These are phyloP conservation scores for Trypanosoma theileri DNA, from an alignment of 208 protist species.

Conservation along the genomic window DNA sequence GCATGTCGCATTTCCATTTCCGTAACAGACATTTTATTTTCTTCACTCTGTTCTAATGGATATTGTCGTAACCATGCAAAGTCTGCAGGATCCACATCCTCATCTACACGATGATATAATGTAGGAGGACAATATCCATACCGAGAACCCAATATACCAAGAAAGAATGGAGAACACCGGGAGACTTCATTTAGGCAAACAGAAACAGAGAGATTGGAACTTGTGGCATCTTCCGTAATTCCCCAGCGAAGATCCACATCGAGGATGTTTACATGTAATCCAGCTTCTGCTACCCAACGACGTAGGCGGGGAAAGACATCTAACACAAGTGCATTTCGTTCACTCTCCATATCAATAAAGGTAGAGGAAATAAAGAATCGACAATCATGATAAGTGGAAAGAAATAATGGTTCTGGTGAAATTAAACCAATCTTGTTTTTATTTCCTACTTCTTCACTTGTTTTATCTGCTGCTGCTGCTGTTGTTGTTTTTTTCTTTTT, in stretches of 20 bases:
- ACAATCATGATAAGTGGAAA: constrained; percentile 45
- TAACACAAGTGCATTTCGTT: constrained; percentile 91
- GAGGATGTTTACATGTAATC: constrained; percentile 71
- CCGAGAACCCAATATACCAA: constrained; percentile 90
- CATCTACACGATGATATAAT: constrained; percentile 69
- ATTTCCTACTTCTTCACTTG: not conserved
- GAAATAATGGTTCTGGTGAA: not conserved
- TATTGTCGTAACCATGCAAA: constrained; percentile 65
- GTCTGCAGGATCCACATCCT: constrained; percentile 65
- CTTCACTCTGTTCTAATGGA: constrained; percentile 16
- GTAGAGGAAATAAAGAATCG: constrained; percentile 96
- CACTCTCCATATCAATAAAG: constrained; percentile 96
- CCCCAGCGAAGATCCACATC: constrained; percentile 97
- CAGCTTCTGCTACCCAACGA: constrained; percentile 58
- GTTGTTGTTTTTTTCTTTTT: not conserved
- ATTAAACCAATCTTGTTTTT: not conserved
- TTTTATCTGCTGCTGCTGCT: not conserved
- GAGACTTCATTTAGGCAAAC: constrained; percentile 95
- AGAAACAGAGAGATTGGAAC: constrained; percentile 70
- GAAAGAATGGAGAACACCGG: constrained; percentile 93
- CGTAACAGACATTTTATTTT: constrained; percentile 82
- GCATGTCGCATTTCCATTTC: constrained; percentile 94
- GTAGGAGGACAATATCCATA: constrained; percentile 78
- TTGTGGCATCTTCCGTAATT: constrained; percentile 83
- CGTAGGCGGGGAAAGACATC: constrained; percentile 93